Percentiles rank a stretch among this genome's conserved stretches.
Evolutionary conservation across 306 rosid genomes (phyloP).

Genomic region (Trifolium fragiferum): DNA sequence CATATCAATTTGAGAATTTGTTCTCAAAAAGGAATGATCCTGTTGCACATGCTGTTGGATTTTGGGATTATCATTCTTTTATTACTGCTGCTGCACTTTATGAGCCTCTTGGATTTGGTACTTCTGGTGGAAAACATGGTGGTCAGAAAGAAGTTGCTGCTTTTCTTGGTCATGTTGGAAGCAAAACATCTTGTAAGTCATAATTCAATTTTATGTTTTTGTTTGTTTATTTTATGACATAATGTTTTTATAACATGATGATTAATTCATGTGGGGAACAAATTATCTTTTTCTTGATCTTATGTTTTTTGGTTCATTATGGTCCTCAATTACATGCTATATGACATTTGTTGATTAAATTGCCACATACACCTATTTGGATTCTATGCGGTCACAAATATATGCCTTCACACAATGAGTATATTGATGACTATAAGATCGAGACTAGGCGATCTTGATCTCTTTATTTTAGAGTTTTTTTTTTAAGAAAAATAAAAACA

Average conservation of each 20-base stretch:
- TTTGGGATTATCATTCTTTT: constrained; percentile 89
- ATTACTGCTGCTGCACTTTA: constrained; percentile 70
- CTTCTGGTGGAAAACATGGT: constrained; percentile 73
- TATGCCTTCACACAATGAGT: background rate
- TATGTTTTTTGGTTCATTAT: constrained; percentile 6
- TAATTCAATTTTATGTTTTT: background rate
- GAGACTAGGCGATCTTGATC: background rate
- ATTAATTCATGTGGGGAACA: background rate
- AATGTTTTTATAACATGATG: background rate
- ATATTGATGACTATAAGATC: too few relatives aligned
- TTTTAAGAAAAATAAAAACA: too few relatives aligned
- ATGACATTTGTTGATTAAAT: background rate
- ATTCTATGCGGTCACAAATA: too few relatives aligned
- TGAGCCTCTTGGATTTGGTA: constrained; percentile 89
- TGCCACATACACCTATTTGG: too few relatives aligned
- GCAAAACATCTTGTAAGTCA: constrained; percentile 89
- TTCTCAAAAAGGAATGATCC: constrained; percentile 80
- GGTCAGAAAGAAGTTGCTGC: constrained; percentile 88
- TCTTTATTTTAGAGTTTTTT: background rate
- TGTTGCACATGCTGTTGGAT: constrained; percentile 84
- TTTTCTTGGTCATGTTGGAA: constrained; percentile 88
- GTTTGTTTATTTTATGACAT: background rate
- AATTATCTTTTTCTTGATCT: background rate
- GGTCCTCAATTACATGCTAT: background rate
- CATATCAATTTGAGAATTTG: constrained; percentile 87